Conservation (phyloP, 2,329 filamentous ascomycete species). For the Huntiella savannae region DNA sequence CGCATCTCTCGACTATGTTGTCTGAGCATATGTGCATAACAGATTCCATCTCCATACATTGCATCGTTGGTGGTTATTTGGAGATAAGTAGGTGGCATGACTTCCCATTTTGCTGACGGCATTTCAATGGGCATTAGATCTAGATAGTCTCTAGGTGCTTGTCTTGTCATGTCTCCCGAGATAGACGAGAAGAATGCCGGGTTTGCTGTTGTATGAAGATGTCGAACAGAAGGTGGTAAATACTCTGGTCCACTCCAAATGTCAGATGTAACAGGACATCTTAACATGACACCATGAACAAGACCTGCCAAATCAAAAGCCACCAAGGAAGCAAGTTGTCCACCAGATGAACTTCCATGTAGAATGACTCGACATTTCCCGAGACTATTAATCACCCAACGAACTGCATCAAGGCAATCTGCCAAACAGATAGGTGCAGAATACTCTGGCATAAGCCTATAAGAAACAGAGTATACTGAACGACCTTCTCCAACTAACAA, state of each 20-base stretch:
- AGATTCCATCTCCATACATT: conserved; percentile 31
- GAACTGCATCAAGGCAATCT: conserved; percentile 24
- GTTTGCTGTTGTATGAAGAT: conserved; percentile 22
- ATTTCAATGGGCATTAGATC: conserved; percentile 25
- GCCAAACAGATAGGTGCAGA: conserved; percentile 22
- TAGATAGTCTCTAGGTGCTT: conserved; percentile 22
- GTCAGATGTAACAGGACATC: conserved; percentile 30
- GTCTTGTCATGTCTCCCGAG: conserved; percentile 18
- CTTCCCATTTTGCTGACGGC: conserved; percentile 15
- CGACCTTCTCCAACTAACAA: conserved; percentile 17
- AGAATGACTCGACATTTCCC: conserved; percentile 17
- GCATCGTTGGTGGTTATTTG: conserved; percentile 32
- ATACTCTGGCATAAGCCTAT: conserved; percentile 25
- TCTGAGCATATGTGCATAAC: conserved; percentile 26
- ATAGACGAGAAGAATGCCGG: conserved; percentile 21
- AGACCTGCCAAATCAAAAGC: conserved; percentile 17
- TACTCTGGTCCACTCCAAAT: conserved; percentile 20
- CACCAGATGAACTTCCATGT: conserved; percentile 28
- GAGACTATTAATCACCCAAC: conserved; percentile 7
- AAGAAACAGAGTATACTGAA: conserved; percentile 26
- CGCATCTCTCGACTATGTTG: conserved; percentile 22
- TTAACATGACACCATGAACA: conserved; percentile 22
- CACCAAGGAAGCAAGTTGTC: conserved; percentile 27
- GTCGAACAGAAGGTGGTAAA: conserved; percentile 20
- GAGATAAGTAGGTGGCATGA: conserved; percentile 26